Evolutionary conservation across 2,329 filamentous ascomycete species (phyloP), one percentile per base, ranked within the genome.

Genomic region (Aplosporella prunicola): DNA sequence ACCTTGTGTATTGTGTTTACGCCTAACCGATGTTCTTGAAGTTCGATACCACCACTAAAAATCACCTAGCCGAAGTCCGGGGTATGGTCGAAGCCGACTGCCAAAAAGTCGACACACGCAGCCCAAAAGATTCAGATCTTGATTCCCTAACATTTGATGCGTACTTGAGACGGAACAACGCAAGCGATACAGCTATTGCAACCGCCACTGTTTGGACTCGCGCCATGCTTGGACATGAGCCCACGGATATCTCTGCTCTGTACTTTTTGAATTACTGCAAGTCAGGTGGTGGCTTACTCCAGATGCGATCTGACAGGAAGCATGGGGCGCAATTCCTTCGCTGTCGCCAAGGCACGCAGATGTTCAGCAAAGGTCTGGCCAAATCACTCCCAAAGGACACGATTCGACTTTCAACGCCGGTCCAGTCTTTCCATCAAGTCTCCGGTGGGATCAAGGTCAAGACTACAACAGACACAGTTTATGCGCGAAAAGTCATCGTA

Each of bases 281-380:
- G n/a, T n/a, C n/a, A n/a, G n/a, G n/a, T n/a, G n/a, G n/a, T n/a
- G n/a, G n/a, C n/a, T n/a, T n/a, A n/a, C n/a, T n/a, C n/a, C n/a
- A n/a, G n/a, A n/a, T n/a, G n/a, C n/a, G n/a, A n/a, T n/a, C n/a
- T n/a, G n/a, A n/a, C 45, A 48, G 57, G 14, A 67, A 69, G 40
- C 46, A 63, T 25, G 74, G 72, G 3, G 73, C 66, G 0, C 70
- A 75, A 44, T 63, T 71, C 45, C 56, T 76, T 6, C 61, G 71
- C 1, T 47, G 71, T 13, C 57, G 60, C 2, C 52, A 66, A 38
- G 71, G 72, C 2, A 70, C 63, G 0, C 64, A 70, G 43, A 44
- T 51, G 0, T 56, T 71, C 20, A 46, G 63, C 4, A 47, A 50
- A 23, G 54, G 56, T 0, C 45, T 72, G 0, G 61, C 64, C 0